phyloP scores from a whole-genome alignment of 2,329 filamentous ascomycete genomes.

The Thermochaetoides dissita region DNA sequence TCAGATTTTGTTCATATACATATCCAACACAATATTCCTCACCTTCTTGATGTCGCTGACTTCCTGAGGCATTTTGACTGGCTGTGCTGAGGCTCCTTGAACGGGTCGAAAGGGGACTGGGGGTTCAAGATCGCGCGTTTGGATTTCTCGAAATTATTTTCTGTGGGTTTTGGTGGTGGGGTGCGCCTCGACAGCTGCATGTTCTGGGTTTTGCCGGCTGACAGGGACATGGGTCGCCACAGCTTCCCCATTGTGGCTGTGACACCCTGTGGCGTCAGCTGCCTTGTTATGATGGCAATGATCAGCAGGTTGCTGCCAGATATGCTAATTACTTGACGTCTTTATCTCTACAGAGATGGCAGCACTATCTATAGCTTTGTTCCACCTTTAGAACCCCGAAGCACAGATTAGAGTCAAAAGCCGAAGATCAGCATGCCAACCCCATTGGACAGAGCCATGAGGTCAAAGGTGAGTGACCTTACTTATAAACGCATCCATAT shows the following conservation, averaged over 20 bases:
- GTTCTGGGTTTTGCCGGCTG: constrained; percentile 2
- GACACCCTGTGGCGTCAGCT: constrained; percentile 6
- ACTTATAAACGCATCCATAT: constrained; percentile 1
- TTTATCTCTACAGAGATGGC: no score
- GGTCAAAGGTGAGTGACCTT: constrained; percentile 45
- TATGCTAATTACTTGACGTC: not conserved
- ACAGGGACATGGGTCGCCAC: constrained; percentile 1
- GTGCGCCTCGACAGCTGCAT: constrained; percentile 7
- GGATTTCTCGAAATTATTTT: constrained; percentile 19
- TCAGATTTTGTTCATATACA: no score
- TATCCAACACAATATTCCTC: constrained; percentile 12
- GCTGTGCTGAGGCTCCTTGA: constrained; percentile 21
- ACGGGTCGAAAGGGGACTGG: constrained; percentile 10
- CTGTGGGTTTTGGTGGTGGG: constrained; percentile 15
- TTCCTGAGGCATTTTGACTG: constrained; percentile 91
- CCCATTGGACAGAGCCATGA: constrained; percentile 52
- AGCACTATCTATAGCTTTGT: no score
- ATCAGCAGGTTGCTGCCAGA: not conserved
- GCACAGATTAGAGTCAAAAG: no score
- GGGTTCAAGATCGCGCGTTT: constrained; percentile 9
- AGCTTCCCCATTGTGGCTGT: constrained; percentile 6
- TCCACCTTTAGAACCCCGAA: no score
- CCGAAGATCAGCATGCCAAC: constrained; percentile 45
- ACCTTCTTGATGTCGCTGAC: constrained; percentile 93
- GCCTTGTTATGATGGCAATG: no score